phyloP scores from a whole-genome alignment of 345 rosid genomes.

The Pelargonium nanum region DNA sequence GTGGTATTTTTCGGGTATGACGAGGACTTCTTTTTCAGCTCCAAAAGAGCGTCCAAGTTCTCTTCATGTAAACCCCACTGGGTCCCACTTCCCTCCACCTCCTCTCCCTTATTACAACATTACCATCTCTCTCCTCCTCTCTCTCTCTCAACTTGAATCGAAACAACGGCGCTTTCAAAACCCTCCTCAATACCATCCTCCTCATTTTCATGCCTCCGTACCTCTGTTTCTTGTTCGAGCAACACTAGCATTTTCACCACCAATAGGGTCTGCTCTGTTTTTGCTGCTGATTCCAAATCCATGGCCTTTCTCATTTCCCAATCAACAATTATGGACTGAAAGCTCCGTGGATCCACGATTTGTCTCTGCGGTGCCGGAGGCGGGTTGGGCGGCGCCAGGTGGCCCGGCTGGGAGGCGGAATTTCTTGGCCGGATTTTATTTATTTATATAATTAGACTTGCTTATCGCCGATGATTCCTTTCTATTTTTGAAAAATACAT shows the following conservation, averaged over 20 bases:
- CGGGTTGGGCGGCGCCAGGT: too few species aligned
- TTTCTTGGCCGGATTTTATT: too few species aligned
- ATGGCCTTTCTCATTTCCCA: too few species aligned
- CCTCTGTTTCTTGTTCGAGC: not conserved
- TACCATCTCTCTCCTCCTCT: constrained; percentile 7
- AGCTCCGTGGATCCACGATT: too few species aligned
- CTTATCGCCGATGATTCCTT: too few species aligned
- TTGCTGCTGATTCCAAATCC: too few species aligned
- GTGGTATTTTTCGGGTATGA: constrained; percentile 23
- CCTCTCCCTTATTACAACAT: constrained; percentile 4
- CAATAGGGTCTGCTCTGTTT: too few species aligned
- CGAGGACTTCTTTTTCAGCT: constrained; percentile 30
- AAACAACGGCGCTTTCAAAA: constrained; percentile 36
- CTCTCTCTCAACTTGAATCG: constrained; percentile 1
- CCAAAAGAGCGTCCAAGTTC: constrained; percentile 57
- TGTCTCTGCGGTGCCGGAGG: too few species aligned
- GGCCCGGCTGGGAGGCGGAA: too few species aligned
- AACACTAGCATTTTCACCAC: not conserved
- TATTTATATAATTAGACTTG: too few species aligned
- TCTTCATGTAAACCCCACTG: constrained; percentile 28
- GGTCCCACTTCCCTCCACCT: constrained; percentile 22
- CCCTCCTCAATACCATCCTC: not conserved
- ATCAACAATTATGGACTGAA: too few species aligned
- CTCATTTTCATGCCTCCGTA: not conserved
- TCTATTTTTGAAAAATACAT: not conserved